Percentiles rank a stretch among this genome's conserved stretches.
These are phyloP conservation scores for Sarocladium strictum DNA, from an alignment of 2,329 filamentous ascomycete species.

Conservation along the genomic window DNA sequence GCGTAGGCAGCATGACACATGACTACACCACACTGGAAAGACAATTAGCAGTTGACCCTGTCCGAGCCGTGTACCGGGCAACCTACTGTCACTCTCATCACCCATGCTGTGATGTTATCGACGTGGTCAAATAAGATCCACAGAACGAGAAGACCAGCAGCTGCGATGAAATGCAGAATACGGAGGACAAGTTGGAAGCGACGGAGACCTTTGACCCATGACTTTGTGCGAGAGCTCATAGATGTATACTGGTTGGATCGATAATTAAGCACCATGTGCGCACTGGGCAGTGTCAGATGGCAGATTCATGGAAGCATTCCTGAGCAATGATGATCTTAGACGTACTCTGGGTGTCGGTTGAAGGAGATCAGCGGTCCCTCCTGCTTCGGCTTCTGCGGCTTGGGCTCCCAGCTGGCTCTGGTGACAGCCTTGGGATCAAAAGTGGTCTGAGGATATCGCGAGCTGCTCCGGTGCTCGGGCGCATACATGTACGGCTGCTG, in stretches of 20 bases:
- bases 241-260: conserved; percentile 55
- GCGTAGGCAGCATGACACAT: conserved; percentile 68
- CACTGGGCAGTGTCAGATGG: conserved; percentile 27
- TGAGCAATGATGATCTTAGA: conserved; percentile 13
- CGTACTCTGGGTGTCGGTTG: conserved; percentile 82
- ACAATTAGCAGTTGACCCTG: too few species aligned
- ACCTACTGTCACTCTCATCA: conserved; percentile 70
- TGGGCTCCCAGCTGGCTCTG: conserved; percentile 66
- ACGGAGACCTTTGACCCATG: conserved; percentile 63
- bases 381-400: conserved; percentile 55
- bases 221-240: conserved; percentile 66
- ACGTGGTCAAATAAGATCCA: conserved; percentile 71
- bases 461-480: conserved; percentile 41
- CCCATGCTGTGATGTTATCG: conserved; percentile 61
- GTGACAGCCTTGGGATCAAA: conserved; percentile 88
- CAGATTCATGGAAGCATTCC: not conserved
- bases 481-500: conserved; percentile 67
- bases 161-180: conserved; percentile 59
- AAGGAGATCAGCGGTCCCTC: conserved; percentile 75
- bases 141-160: conserved; percentile 65
- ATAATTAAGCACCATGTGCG: conserved; percentile 59
- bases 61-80: too few species aligned
- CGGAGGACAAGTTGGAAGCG: conserved; percentile 64
- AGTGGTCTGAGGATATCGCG: conserved; percentile 45
- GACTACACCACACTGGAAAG: conserved; percentile 65